Evolutionary conservation across 106 monocot genomes (phyloP), one percentile per base, ranked within the genome.

Genomic region (Dioscorea dumetorum): DNA sequence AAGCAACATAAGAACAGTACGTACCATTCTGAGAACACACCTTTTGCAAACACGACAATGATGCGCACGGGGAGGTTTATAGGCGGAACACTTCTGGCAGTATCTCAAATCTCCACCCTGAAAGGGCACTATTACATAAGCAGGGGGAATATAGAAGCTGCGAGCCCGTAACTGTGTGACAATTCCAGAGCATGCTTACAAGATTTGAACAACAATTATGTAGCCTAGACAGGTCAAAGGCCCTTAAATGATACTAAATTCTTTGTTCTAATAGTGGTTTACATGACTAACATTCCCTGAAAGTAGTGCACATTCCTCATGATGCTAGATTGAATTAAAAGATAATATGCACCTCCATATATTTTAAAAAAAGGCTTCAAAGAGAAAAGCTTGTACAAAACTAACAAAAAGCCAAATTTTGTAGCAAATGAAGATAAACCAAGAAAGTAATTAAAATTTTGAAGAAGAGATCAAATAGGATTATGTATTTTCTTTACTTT

Each of bases 41-140:
- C 85, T 93, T 87, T 93, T 99, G 79, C 99, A 99, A 70, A 90
- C 83, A 33, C 99, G 99, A 67, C 99, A 99, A 64, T 99, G 99
- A 79, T 99, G 99, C 10, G 99, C 87, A 70, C 99, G 87, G 4
- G 99, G 89, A 74, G 99, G 99, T 70, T 99, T 99, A 74, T 93
- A 93, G 54, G 85, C 90, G 21, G 79, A 87, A 66, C 99, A 99
- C 62, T 99, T 99, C 69, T 99, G 99, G 57, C 93, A 99, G 69
- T 87, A 99, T 78, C 99, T 89, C 70, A 91, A 74, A 68, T 97
- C 89, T 62, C 97, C 97, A 84, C 92, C 80, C 97, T 97, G 78
- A 58, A 67, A 54, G 24, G 52, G 3, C 13, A 76, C 31, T 12
- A 75, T 12, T 12, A 60, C 24, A 60, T 20, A 28, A 63, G 63